phyloP scores from a whole-genome alignment of 768 basidiomycete species.

The Serendipita sp. region DNA sequence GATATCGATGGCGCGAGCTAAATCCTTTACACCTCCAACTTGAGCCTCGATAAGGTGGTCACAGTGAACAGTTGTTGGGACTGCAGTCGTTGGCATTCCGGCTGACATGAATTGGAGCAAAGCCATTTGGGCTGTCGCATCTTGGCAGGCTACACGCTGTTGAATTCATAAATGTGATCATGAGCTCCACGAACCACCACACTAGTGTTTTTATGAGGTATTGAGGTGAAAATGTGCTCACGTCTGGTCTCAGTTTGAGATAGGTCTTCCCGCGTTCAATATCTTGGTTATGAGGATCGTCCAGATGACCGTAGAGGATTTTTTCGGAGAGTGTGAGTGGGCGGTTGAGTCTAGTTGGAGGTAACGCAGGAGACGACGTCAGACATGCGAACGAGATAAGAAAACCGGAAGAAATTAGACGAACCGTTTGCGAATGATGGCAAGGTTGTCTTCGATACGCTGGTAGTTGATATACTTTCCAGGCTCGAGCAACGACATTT shows the following conservation, averaged over 20 bases:
- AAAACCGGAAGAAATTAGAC: slow-evolving; percentile 10
- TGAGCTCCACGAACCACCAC: not conserved
- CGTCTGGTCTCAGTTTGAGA: slow-evolving; percentile 95
- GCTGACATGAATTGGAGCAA: slow-evolving; percentile 99
- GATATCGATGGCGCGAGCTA: slow-evolving; percentile 77
- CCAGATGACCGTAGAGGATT: slow-evolving; percentile 95
- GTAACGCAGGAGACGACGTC: slow-evolving; percentile 11
- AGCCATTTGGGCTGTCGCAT: slow-evolving; percentile 70
- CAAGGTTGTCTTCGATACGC: slow-evolving; percentile 95
- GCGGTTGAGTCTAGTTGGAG: slow-evolving; percentile 52
- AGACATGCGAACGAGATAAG: not conserved
- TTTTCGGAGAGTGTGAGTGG: slow-evolving; percentile 92
- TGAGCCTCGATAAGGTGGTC: slow-evolving; percentile 99
- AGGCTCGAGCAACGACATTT: slow-evolving; percentile 76
- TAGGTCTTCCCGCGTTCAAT: slow-evolving; percentile 87
- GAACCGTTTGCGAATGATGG: slow-evolving; percentile 69
- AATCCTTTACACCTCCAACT: slow-evolving; percentile 82
- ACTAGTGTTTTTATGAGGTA: not conserved
- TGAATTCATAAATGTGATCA: slow-evolving; percentile 15
- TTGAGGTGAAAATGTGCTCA: slow-evolving; percentile 29
- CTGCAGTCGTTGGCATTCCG: slow-evolving; percentile 93
- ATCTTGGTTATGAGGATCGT: slow-evolving; percentile 82
- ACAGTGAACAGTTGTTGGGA: slow-evolving; percentile 97
- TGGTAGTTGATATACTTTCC: slow-evolving; percentile 84
- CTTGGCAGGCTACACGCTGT: slow-evolving; percentile 33